These are phyloP conservation scores for Aspergillus nidulans DNA, from an alignment of 495 filamentous ascomycete genomes.

Conservation along the genomic window DNA sequence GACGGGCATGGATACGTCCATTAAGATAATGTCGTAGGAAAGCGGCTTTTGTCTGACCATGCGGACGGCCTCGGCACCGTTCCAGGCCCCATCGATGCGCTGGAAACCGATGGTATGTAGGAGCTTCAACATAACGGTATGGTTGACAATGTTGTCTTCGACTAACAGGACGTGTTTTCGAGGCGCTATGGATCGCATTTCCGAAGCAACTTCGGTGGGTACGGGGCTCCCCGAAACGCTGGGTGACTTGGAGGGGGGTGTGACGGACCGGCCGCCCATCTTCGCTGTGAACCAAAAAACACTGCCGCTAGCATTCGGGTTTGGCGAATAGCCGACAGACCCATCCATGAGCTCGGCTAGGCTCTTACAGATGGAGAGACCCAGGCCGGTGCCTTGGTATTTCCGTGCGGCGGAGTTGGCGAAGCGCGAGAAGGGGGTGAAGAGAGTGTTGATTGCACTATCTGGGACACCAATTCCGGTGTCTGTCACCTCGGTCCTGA, in stretches of 20 bases:
- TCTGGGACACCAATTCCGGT: conserved; percentile 83
- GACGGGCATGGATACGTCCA: conserved; percentile 71
- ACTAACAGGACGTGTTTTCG: conserved; percentile 51
- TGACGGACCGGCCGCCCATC: conserved; percentile 38
- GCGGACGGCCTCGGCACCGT: conserved; percentile 55
- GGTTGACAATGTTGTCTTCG: conserved; percentile 61
- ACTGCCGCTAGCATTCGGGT: conserved; percentile 49
- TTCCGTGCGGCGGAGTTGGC: conserved; percentile 70
- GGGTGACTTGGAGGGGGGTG: not conserved
- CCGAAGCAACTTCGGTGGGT: not conserved
- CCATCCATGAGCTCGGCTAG: conserved; percentile 82
- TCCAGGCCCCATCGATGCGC: conserved; percentile 47
- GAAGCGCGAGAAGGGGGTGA: conserved; percentile 83
- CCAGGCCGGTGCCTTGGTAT: conserved; percentile 79
- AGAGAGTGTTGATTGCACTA: conserved; percentile 64
- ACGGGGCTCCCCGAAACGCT: not conserved
- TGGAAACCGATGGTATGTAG: conserved; percentile 51
- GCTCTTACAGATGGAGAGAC: conserved; percentile 76
- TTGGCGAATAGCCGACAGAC: conserved; percentile 56
- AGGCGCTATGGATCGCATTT: conserved; percentile 30
- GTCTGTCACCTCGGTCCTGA: conserved; percentile 62
- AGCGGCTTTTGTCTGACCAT: conserved; percentile 47
- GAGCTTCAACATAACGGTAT: conserved; percentile 58
- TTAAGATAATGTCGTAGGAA: conserved; percentile 51
- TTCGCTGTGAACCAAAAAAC: conserved; percentile 57